These are phyloP conservation scores for Spergularia marina DNA, from an alignment of 148 eudicot genomes.

Conservation along the genomic window DNA sequence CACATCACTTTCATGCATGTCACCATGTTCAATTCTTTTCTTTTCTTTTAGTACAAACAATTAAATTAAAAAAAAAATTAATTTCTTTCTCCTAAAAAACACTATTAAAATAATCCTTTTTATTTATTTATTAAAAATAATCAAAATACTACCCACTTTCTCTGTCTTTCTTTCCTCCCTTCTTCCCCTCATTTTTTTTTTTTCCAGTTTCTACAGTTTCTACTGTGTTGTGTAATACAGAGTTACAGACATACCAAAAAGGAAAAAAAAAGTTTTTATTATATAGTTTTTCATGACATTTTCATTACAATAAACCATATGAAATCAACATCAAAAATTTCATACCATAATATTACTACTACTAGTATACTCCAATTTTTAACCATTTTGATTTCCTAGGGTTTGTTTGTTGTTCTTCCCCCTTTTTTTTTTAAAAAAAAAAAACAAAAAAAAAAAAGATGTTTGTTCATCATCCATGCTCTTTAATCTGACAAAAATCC, in stretches of 20 bases:
- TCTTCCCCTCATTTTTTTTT: neutral
- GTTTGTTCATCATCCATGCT: slow-evolving; percentile 9
- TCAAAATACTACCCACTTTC: neutral
- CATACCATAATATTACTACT: too few species aligned
- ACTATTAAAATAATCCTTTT: neutral
- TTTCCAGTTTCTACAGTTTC: too few species aligned
- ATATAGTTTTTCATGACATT: neutral
- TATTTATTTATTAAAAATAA: neutral
- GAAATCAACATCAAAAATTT: too few species aligned
- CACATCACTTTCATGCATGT: neutral
- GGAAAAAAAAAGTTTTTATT: too few species aligned
- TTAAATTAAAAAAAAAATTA: neutral
- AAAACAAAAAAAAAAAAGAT: too few species aligned
- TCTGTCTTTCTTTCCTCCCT: neutral
- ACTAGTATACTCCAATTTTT: neutral
- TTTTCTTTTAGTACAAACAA: neutral
- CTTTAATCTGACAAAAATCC: neutral
- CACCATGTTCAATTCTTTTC: neutral
- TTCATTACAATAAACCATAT: too few species aligned
- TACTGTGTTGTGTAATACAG: neutral
- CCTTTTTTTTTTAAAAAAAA: neutral
- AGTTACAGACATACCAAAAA: neutral
- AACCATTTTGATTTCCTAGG: slow-evolving; percentile 16
- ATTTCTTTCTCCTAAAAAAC: too few species aligned
- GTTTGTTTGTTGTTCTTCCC: slow-evolving; percentile 21